Evolutionary conservation across 2,329 filamentous ascomycete species (phyloP), one percentile per base, ranked within the genome.

Genomic region (Trichoderma simmonsii): DNA sequence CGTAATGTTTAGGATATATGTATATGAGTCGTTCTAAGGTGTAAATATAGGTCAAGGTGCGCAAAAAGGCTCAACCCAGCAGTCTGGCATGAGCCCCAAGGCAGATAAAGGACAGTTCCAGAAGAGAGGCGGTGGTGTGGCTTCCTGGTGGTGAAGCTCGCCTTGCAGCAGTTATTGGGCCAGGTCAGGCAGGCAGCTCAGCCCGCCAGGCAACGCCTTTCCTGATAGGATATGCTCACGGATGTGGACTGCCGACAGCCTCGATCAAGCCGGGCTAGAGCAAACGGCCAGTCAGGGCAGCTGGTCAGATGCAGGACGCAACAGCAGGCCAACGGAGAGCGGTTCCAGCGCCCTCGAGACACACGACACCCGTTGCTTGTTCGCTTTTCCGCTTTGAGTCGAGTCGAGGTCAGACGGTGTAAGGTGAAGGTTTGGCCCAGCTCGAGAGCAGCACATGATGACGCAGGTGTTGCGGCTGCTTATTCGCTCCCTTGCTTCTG

Each of bases 391-490:
- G 32, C 61, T 26, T 36, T 24, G 48, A 64, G 30, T 36, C 39
- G 57, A 24, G 48, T 57, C 57, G 70, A 61, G 66, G 30, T 61
- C 66, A 70, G 57, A 70, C 66, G 39, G 66, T 70, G 66, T 26
- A 70, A 70, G 66, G 66, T 70, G 56, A 61, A 60, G 56, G 70
- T 67, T 61, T 61, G 34, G 62, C 30, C 57, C 48, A 60, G 26
- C 65, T 62, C 48, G 28, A 32, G 11, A 18, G 56, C 43, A 56
- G 70, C 70, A 72, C 70, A 68, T 72, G 70, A 72, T 68, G 64
- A 68, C 70, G 64, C 70, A 28, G 30, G 15, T 21, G 48, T 56
- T 34, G 68, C 48, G 30, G 68, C 68, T 43, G 60, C 68, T 64
- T 63, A 60, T 66, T 71, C 61, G 62, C 63, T 65, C 62, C 63